Evolutionary conservation across 2,329 filamentous ascomycete species (phyloP).

Genomic region (Diaporthe longicolla): DNA sequence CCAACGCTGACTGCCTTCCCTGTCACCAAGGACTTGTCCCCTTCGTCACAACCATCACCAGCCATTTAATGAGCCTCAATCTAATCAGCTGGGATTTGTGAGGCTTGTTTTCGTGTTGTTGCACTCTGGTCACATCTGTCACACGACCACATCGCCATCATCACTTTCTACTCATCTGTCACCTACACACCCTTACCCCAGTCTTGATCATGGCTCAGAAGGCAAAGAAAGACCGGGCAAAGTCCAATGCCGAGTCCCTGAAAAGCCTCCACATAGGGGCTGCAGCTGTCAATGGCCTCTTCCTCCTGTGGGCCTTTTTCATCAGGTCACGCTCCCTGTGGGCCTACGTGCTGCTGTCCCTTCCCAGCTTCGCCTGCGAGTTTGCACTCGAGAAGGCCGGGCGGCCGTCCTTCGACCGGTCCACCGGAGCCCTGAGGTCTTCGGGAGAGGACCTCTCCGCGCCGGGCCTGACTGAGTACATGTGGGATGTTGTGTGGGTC

Average conservation of each 20-base stretch:
- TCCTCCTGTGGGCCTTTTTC: constrained; percentile 79
- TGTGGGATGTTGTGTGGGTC: constrained; percentile 98
- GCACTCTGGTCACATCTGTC: not conserved
- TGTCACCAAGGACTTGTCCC: no score
- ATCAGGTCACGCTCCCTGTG: constrained; percentile 74
- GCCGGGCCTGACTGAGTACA: constrained; percentile 92
- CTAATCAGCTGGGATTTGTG: not conserved
- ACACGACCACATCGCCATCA: constrained; percentile 21
- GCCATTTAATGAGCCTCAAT: not conserved
- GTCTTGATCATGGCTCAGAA: constrained; percentile 70
- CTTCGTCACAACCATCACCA: not conserved
- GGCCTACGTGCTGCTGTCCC: constrained; percentile 79
- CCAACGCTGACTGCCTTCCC: not conserved
- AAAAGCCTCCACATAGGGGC: constrained; percentile 87
- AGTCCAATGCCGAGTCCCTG: constrained; percentile 82
- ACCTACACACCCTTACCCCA: no score
- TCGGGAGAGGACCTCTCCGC: constrained; percentile 91
- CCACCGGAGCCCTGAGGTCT: constrained; percentile 76
- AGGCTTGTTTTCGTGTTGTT: not conserved
- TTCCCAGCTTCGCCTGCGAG: constrained; percentile 84
- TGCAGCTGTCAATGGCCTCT: constrained; percentile 78
- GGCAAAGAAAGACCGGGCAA: constrained; percentile 77
- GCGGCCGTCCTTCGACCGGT: constrained; percentile 79
- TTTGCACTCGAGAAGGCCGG: constrained; percentile 88
- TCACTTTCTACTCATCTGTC: not conserved